Conservation (phyloP, 495 filamentous ascomycete species). For the Penicillium roqueforti region DNA sequence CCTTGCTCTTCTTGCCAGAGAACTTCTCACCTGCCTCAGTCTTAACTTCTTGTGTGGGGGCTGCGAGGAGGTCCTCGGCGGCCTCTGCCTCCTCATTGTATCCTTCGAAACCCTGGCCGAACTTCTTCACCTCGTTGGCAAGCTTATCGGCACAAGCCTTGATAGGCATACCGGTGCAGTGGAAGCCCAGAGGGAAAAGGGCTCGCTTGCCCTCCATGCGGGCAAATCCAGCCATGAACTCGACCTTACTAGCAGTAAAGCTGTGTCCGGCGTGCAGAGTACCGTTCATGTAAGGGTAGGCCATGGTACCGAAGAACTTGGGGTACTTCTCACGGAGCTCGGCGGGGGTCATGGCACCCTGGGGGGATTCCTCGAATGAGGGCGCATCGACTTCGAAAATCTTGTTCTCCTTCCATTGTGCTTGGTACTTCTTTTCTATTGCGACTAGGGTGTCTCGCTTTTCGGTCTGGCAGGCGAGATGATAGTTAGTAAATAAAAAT, state of each 20-base stretch:
- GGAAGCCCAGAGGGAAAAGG: slow-evolving; percentile 88
- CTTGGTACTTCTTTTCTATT: slow-evolving; percentile 90
- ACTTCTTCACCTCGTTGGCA: slow-evolving; percentile 78
- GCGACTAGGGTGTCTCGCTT: slow-evolving; percentile 86
- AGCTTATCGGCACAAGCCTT: slow-evolving; percentile 97
- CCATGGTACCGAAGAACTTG: slow-evolving; percentile 92
- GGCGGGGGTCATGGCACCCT: slow-evolving; percentile 60
- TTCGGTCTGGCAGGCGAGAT: slow-evolving; percentile 59
- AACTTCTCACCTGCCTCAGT: slow-evolving; percentile 82
- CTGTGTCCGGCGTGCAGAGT: slow-evolving; percentile 87
- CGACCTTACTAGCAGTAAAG: slow-evolving; percentile 85
- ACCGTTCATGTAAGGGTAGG: slow-evolving; percentile 97
- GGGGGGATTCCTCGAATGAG: slow-evolving; percentile 66
- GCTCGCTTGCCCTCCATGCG: slow-evolving; percentile 85
- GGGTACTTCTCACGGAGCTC: slow-evolving; percentile 76
- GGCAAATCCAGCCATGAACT: slow-evolving; percentile 79
- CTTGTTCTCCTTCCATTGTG: slow-evolving; percentile 70
- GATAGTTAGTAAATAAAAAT: slow-evolving; percentile 20
- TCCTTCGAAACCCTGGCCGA: slow-evolving; percentile 80
- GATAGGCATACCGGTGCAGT: slow-evolving; percentile 97
- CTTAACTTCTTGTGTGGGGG: slow-evolving; percentile 56
- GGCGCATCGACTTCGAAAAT: slow-evolving; percentile 87
- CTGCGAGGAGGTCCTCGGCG: slow-evolving; percentile 29
- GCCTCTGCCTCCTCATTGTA: slow-evolving; percentile 60
- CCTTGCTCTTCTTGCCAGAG: slow-evolving; percentile 90